These are phyloP conservation scores for Vaccinium vitisidaea DNA, from an alignment of 148 eudicot genomes.

Conservation along the genomic window DNA sequence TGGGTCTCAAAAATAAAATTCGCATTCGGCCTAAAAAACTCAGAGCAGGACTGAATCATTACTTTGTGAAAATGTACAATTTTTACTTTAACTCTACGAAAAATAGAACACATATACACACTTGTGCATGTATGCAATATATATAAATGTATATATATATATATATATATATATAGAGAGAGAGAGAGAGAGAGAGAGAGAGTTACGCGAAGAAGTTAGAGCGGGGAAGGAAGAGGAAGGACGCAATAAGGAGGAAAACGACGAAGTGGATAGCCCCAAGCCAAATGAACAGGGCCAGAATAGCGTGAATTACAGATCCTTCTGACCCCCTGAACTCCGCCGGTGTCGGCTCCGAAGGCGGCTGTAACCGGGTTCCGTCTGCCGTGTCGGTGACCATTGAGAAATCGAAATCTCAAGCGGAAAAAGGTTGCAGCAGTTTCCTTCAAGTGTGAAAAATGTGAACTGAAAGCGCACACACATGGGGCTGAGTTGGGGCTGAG, in stretches of 20 bases:
- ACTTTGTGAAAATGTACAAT: too few species aligned
- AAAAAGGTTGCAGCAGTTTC: neutral
- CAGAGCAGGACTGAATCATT: too few species aligned
- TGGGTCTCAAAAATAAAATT: too few species aligned
- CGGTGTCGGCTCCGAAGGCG: constrained; percentile 17
- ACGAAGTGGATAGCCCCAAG: constrained; percentile 68
- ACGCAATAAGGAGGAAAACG: constrained; percentile 34
- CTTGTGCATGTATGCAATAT: neutral
- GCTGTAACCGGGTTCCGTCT: neutral
- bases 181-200: constrained; percentile 2
- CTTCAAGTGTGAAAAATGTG: neutral
- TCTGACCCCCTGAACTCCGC: constrained; percentile 44
- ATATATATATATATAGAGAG: neutral
- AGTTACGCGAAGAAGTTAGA: constrained; percentile 55
- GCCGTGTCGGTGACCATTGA: constrained; percentile 14
- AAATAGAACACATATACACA: neutral
- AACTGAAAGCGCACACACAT: too few species aligned
- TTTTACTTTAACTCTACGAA: neutral
- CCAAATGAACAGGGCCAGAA: constrained; percentile 60
- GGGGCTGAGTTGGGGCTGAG: too few species aligned
- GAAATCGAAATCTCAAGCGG: neutral
- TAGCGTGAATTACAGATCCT: constrained; percentile 32
- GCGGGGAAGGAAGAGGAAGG: constrained; percentile 67
- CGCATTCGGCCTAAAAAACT: too few species aligned
- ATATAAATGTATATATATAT: too few species aligned